Base-by-base conservation (phyloP, 495 filamentous ascomycete genomes). In the Evansstolkia leycettana region DNA sequence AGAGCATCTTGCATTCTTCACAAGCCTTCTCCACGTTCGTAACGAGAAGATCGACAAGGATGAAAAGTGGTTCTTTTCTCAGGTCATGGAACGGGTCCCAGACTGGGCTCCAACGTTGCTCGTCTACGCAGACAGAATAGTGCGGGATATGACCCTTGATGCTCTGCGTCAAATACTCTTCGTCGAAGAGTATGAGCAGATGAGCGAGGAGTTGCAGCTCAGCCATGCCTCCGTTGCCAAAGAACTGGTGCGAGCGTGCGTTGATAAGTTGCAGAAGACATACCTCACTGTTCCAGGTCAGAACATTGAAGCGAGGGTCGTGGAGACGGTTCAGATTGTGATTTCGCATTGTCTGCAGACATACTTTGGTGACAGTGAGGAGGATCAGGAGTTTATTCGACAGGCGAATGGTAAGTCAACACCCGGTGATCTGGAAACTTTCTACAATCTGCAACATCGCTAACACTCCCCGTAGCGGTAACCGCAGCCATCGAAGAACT, bases 61-160 rank as follows among this genome's bases (percentile, higher is more conserved):
- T 19, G 35, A 47, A 10, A 32, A 43, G 5, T 58, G 60, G 42
- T 68, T 74, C 31, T 44, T 47, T 31, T 49, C 46, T 16, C 47
- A 58, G 23, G 63, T 72, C 8, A 56, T 78, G n/a, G 61, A 72
- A 6, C 64, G 58, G 12, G 52, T 85, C 8, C 65, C 70, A 0
- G 54, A 67, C 23, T 87, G 80, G 78, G 76, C 64, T 1, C 83
- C 84, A 6, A 67, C 74, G 2, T 48, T 90, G 17, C 63, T 86
- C 13, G 70, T 72, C 29, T 80, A 78, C 43, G 67, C 57, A 12
- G 78, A 84, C 27, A 52, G 55, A 9, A 37, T 48, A 2, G 65
- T 83, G 16, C 71, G 73, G 15, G 51, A 56, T 11, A 58, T 60
- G 18, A 72, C 76, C 1, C 64, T 77, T 33, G 58, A 60, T 3